Conservation (phyloP, 768 basidiomycete species). For the Boletus vermiculosoides region DNA sequence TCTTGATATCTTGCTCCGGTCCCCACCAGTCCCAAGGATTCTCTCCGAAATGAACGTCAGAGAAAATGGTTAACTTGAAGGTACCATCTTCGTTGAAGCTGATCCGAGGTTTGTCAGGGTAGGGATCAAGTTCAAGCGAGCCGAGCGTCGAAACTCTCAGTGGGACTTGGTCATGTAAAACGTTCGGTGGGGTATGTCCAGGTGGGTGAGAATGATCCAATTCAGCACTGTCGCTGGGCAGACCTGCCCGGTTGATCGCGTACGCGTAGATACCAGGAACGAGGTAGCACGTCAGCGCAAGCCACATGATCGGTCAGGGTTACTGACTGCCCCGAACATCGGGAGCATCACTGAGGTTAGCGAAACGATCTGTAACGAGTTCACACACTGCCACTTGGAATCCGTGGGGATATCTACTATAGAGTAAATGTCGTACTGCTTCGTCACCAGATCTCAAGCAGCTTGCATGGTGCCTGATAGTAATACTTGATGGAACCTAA, state of each 20-base stretch:
- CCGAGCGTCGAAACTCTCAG: background rate
- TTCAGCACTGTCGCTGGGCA: background rate
- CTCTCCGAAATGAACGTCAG: conserved; percentile 75
- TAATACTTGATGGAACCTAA: no score
- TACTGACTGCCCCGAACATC: background rate
- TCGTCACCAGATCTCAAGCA: background rate
- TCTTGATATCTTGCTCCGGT: conserved; percentile 64
- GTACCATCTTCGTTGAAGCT: conserved; percentile 57
- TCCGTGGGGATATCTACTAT: no score
- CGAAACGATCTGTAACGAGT: background rate
- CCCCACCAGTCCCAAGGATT: conserved; percentile 72
- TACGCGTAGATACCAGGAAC: conserved; percentile 13
- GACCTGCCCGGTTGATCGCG: conserved; percentile 2
- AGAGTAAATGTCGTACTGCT: no score
- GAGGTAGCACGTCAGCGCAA: background rate
- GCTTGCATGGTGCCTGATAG: background rate
- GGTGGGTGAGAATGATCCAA: background rate
- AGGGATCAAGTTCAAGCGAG: conserved; percentile 35
- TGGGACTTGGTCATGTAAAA: background rate
- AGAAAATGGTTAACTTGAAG: conserved; percentile 73
- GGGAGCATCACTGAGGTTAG: no score
- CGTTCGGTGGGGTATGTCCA: background rate
- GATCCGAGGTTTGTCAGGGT: conserved; percentile 48
- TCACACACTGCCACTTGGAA: background rate
- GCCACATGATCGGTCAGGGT: background rate